These are phyloP conservation scores for Styphnolobium japonicum DNA, from an alignment of 306 rosid genomes.

Conservation along the genomic window DNA sequence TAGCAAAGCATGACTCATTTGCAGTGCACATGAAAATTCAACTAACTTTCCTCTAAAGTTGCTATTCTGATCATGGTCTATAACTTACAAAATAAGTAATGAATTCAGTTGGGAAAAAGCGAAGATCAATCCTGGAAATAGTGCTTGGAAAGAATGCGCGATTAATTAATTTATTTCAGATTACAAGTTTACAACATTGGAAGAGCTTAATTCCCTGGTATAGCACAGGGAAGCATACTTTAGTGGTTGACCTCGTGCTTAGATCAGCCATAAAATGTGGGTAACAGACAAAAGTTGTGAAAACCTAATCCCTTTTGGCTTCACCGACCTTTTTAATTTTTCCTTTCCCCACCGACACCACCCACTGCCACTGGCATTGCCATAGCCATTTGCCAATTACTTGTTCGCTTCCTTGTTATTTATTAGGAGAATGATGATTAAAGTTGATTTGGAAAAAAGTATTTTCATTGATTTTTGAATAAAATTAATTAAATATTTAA, in stretches of 20 bases:
- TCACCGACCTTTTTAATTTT: slow-evolving; percentile 19
- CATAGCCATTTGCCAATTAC: background rate
- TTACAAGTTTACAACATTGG: background rate
- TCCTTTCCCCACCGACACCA: slow-evolving; percentile 17
- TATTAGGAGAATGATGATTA: too few relatives aligned
- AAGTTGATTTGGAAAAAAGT: too few relatives aligned
- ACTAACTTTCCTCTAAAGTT: background rate
- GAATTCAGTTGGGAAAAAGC: background rate
- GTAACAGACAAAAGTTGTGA: slow-evolving; percentile 10
- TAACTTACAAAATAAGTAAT: background rate
- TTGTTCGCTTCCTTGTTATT: slow-evolving; percentile 27
- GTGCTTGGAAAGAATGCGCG: background rate
- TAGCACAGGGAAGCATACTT: slow-evolving; percentile 24
- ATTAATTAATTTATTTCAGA: background rate
- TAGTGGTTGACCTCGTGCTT: slow-evolving; percentile 59
- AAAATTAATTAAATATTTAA: too few relatives aligned
- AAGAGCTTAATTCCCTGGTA: background rate
- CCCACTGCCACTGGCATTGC: background rate
- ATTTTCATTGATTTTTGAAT: too few relatives aligned
- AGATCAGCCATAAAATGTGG: slow-evolving; percentile 43
- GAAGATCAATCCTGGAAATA: slow-evolving; percentile 26
- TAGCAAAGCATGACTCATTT: background rate
- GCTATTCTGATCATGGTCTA: background rate
- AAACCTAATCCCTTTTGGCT: background rate
- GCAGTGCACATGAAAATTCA: background rate